Evolutionary conservation across 805 yeast species (phyloP).

Genomic region (Saccharomycopsis selenospora): DNA sequence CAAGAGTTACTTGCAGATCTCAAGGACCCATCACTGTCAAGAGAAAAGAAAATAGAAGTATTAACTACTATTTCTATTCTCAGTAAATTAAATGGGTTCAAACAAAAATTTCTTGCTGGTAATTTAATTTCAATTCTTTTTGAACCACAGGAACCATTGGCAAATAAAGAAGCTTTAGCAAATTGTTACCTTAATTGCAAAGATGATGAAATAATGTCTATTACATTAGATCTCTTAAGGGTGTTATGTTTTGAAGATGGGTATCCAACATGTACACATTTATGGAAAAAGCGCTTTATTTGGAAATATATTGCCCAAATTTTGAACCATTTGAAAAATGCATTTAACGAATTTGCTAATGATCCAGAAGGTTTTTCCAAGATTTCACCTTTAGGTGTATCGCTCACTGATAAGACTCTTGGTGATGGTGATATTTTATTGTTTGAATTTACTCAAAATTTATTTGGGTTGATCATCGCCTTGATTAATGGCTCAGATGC

Average conservation of each 20-base stretch:
- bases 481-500: slow-evolving; percentile 58
- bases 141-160: neutral
- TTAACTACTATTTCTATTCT: neutral
- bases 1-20: neutral
- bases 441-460: slow-evolving; percentile 64
- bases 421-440: slow-evolving; percentile 43
- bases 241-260: slow-evolving; percentile 84
- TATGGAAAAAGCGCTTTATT: slow-evolving; percentile 67
- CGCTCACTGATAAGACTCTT: slow-evolving; percentile 26
- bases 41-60: neutral
- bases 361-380: neutral
- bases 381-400: neutral
- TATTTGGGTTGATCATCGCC: slow-evolving; percentile 60
- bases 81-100: neutral
- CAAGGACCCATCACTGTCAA: neutral
- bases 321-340: slow-evolving; percentile 42
- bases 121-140: neutral
- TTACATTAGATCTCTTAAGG: slow-evolving; percentile 73
- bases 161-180: neutral
- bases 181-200: slow-evolving; percentile 6
- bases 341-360: slow-evolving; percentile 34
- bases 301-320: slow-evolving; percentile 54
- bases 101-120: neutral
- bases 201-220: slow-evolving; percentile 68
- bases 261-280: slow-evolving; percentile 62